Evolutionary conservation across 768 basidiomycete genomes (phyloP), one percentile per base, ranked within the genome.

Genomic region (Mycena leptocephala): DNA sequence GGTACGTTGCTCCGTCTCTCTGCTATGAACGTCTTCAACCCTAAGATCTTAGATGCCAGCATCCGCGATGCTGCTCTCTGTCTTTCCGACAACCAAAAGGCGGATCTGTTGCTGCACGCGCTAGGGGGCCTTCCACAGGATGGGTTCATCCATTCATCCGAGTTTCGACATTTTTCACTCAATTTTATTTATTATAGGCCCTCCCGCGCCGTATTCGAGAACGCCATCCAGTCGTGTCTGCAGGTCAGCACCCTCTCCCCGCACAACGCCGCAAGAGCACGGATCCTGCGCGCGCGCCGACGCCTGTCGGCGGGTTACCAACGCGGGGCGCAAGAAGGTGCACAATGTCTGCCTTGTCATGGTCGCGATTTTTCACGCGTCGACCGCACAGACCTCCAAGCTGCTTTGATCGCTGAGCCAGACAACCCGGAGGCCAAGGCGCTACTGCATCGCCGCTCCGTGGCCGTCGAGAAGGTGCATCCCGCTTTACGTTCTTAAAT

Each of bases 111-210:
- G 67, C 83, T 96, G 62, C 92, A 95, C 78, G 96, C 95, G n/a
- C 92, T 97, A 89, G 92, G 93, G 77, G 94, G 93, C 79, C 91
- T 98, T 74, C 92, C 93, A 65, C 87, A 89, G 59, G 93, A 96
- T 72, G 89, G 93, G 93, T 94, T 81, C 43, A 90, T 83, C 8
- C 39, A 22, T 76, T 32, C 33, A 20, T 68, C 70, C 80, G 72
- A 26, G 73, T 35, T 68, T 20, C 14, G 14, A 41, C 33, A 65
- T 70, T 64, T 68, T 65, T 64, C 30, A 43, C 56, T 28, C 5
- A 41, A 73, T 24, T 48, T 32, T 35, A 39, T 58, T n/a, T 24
- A 78, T 37, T 39, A 22, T 20, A 90, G 89, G 35, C 90, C 89
- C 63, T 91, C 89, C 83, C 90, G 91, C 84, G 89, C 89, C 13